A percentile compares a stretch with the other conserved stretches of the same genome.
These are phyloP conservation scores for Aristolochia contorta DNA, from an alignment of 164 flowering plant genomes.

Conservation along the genomic window DNA sequence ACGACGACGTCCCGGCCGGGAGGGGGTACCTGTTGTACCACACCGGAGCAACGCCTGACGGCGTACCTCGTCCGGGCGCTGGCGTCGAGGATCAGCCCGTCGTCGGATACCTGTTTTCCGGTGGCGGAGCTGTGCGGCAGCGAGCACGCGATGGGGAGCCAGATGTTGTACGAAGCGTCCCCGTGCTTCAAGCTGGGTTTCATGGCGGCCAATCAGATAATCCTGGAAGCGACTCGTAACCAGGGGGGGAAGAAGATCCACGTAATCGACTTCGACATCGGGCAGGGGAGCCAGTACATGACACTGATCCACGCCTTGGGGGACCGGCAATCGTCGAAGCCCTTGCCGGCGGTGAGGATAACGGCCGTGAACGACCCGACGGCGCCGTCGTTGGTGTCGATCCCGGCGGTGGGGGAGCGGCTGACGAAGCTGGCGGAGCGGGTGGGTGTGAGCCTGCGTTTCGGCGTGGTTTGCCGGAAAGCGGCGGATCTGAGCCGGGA, in stretches of 20 bases:
- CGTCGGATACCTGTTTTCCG: constrained; percentile 19
- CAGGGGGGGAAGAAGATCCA: constrained; percentile 28
- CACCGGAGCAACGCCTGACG: constrained; percentile 57
- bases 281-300: constrained; percentile 55
- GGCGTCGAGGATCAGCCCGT: constrained; percentile 31
- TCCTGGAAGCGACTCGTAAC: constrained; percentile 40
- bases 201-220: constrained; percentile 67
- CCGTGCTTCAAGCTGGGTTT: constrained; percentile 73
- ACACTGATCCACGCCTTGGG: constrained; percentile 53
- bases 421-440: constrained; percentile 37
- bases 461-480: constrained; percentile 19
- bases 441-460: constrained; percentile 29
- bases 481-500: constrained; percentile 42
- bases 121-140: constrained; percentile 24
- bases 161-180: constrained; percentile 48
- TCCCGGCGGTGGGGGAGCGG: constrained; percentile 25
- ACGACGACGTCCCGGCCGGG: constrained; percentile 11
- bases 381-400: constrained; percentile 8
- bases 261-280: constrained; percentile 43
- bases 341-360: constrained; percentile 37
- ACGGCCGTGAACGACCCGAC: constrained; percentile 32
- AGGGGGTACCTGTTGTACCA: constrained; percentile 45
- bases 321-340: constrained; percentile 13
- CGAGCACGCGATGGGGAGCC: constrained; percentile 40
- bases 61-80: constrained; percentile 43